Evolutionary conservation across 257 asterid genomes (phyloP), one percentile per base, ranked within the genome.

Genomic region (Coffea canephora): DNA sequence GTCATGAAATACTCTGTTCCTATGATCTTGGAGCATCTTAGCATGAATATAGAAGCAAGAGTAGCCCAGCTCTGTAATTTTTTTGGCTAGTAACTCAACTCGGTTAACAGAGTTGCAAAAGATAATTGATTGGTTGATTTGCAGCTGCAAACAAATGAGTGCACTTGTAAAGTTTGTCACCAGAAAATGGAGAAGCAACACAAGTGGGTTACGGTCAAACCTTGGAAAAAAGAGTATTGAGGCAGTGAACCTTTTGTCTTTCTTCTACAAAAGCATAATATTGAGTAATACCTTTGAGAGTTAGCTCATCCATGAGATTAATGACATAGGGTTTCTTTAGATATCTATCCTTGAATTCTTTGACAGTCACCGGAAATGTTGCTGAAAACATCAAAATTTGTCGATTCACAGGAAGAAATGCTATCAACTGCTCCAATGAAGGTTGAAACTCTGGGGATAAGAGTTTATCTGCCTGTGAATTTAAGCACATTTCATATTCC

Each of bases 11-110:
- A 92, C 97, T 85, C 93, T 87, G 83, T 92, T 92, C 41, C 95
- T 89, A 78, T 90, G 97, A 84, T 89, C 93, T 86, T 92, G 97
- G 48, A 89, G 93, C 95, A 92, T 92, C 87, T 90, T 90, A 31
- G 97, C 95, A 82, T 92, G 97, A 80, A 92, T 92, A 73, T 92
- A 92, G 85, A 92, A 92, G 85, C 97, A 92, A 74, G 94, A 90
- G 84, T 89, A 92, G 76, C 95, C 97, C 15, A 92, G 87, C 87
- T 92, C 95, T n/a, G 97, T 90, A 79, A 92, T 90, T 88, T 92
- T 92, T 84, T 90, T 90, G 31, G 97, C 95, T 45, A 92, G 89
- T 80, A 92, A 91, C 76, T 92, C 95, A 25, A 92, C 97, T 72
- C 92, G 94, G 73, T 92, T 90, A 73, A 92, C 94, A 69, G 92